A percentile compares a stretch with the other conserved stretches of the same genome.
phyloP scores from a whole-genome alignment of 148 eudicot species.

The Heliosperma pusillum region DNA sequence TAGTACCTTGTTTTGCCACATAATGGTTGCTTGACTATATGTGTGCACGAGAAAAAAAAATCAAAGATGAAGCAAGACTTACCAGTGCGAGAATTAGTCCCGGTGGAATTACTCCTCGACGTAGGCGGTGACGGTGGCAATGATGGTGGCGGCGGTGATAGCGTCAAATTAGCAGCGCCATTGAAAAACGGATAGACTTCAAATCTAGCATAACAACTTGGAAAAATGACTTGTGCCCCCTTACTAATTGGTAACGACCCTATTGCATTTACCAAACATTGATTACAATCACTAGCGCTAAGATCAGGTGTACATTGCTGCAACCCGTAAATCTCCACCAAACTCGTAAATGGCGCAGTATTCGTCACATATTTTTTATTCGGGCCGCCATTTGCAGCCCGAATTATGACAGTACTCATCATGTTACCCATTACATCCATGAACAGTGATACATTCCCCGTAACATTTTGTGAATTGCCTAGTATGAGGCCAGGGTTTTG shows the following conservation, averaged over 20 bases:
- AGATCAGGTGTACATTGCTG: slow-evolving; percentile 25
- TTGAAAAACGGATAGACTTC: slow-evolving; percentile 4
- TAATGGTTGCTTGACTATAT: too few relatives aligned
- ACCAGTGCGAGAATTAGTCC: background rate
- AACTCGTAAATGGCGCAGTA: background rate
- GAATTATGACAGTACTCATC: background rate
- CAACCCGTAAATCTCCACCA: background rate
- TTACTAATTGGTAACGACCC: background rate
- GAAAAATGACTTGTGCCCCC: background rate
- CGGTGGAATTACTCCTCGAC: background rate
- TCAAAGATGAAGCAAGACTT: too few relatives aligned
- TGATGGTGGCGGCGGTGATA: background rate
- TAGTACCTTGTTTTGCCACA: too few relatives aligned
- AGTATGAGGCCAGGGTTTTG: background rate
- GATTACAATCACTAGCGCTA: slow-evolving; percentile 3
- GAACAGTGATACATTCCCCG: slow-evolving; percentile 3
- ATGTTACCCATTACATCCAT: background rate
- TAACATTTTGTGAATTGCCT: background rate
- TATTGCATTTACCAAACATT: background rate
- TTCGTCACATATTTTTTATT: slow-evolving; percentile 7
- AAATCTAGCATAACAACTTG: slow-evolving; percentile 13
- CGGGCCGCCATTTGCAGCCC: slow-evolving; percentile 7
- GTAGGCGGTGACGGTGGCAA: background rate
- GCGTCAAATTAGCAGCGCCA: background rate
- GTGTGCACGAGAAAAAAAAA: too few relatives aligned